Base-by-base conservation (phyloP, 208 protist genomes). In the Acanthamoeba divionensis region DNA sequence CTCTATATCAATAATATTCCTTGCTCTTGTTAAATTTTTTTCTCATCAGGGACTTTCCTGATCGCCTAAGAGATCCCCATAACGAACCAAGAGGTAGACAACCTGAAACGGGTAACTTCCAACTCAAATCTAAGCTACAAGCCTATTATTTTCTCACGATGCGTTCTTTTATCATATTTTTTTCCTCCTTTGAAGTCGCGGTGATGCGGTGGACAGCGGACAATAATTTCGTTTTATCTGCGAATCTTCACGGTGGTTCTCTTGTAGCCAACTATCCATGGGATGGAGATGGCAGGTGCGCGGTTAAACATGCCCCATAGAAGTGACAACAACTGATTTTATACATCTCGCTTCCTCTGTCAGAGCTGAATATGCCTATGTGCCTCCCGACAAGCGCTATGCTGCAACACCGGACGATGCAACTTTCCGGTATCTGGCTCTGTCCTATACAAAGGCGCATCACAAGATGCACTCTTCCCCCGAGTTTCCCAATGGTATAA, bases 251-350 rank as follows among this genome's bases (percentile, higher is more conserved):
- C 63, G 93, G 91, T 18, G 93, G 93, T 38, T 26, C 77, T 12
- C 33, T 94, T 7, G 93, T 94, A 9, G 93, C 91, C 13, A 92
- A 69, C 57, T 93, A 93, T 60, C 93, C 93, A 5, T 94, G 66
- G 29, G 93, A 94, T 77, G 89, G 60, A 13, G 36, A 54, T 79
- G 63, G 57, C 55, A 41, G 50, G 13, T 60, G 71, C 55, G 57
- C n/a, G n/a, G n/a, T n/a, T n/a, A n/a, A n/a, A n/a, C n/a, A n/a
- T n/a, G n/a, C n/a, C n/a, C n/a, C n/a, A n/a, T n/a, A n/a, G n/a
- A n/a, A n/a, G n/a, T n/a, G n/a, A n/a, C n/a, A n/a, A n/a, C n/a
- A n/a, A n/a, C n/a, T n/a, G n/a, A n/a, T n/a, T n/a, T n/a, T n/a
- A n/a, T n/a, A n/a, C n/a, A n/a, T n/a, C n/a, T n/a, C n/a, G n/a